phyloP scores from a whole-genome alignment of 208 protist genomes.

The Acanthamoeba sp. region DNA sequence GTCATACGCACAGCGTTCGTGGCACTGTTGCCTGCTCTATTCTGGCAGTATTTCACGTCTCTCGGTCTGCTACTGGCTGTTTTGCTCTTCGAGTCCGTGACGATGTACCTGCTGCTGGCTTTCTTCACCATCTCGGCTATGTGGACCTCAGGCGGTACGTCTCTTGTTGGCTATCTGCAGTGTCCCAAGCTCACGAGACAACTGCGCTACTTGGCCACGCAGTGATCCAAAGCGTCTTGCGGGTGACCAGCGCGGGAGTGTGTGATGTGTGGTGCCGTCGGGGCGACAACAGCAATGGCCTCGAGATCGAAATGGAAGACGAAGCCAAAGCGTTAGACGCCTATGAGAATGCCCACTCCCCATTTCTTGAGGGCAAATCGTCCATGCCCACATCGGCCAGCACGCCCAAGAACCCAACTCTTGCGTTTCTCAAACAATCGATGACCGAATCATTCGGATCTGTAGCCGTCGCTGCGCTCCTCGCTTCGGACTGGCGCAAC shows the following conservation, averaged over 20 bases:
- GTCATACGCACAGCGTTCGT: neutral
- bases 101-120: neutral
- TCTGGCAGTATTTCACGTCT: conserved; percentile 16
- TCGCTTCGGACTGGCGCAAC: conserved; percentile 76
- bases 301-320: conserved; percentile 62
- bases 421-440: conserved; percentile 15
- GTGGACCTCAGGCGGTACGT: neutral
- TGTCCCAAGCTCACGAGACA: neutral
- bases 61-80: neutral
- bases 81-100: neutral
- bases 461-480: conserved; percentile 78
- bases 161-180: too few species aligned
- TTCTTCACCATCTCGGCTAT: conserved; percentile 15
- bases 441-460: conserved; percentile 83
- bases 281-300: conserved; percentile 65
- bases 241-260: conserved; percentile 71
- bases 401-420: neutral
- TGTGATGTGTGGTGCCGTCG: conserved; percentile 56
- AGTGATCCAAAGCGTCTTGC: neutral
- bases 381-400: too few species aligned
- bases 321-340: neutral
- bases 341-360: neutral
- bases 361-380: too few species aligned
- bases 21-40: neutral
- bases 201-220: too few species aligned